Conservation (phyloP, 1,284 basidiomycete species). For the Prillingera fragicola region DNA sequence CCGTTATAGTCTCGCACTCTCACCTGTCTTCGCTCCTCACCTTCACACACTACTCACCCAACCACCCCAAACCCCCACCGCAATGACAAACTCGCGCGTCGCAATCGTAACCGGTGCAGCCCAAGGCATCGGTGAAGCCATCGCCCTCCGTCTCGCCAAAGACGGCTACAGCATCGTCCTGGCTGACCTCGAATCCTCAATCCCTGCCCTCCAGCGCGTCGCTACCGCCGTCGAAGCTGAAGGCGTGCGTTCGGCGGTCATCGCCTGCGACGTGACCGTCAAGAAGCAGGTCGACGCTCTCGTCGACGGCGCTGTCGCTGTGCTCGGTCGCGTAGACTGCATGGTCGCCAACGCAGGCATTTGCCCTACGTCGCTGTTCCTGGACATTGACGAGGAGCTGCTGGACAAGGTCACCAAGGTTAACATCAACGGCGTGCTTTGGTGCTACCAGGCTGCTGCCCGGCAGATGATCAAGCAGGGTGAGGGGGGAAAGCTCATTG, state of each 20-base stretch:
- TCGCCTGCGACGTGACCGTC: constrained; percentile 37
- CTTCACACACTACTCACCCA: too few species aligned
- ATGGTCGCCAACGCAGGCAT: constrained; percentile 50
- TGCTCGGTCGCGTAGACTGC: constrained; percentile 38
- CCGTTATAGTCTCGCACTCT: too few species aligned
- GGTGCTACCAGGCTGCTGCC: constrained; percentile 49
- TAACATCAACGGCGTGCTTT: constrained; percentile 42
- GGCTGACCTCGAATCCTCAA: constrained; percentile 44
- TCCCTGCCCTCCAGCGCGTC: neutral
- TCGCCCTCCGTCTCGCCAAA: constrained; percentile 48
- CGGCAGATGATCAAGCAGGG: constrained; percentile 51
- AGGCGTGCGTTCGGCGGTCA: constrained; percentile 22
- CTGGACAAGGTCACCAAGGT: constrained; percentile 36
- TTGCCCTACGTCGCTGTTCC: constrained; percentile 33
- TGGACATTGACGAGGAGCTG: constrained; percentile 37
- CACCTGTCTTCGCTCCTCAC: too few species aligned
- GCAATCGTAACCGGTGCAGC: constrained; percentile 50
- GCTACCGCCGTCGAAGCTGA: constrained; percentile 35
- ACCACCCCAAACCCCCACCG: too few species aligned
- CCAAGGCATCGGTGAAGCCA: constrained; percentile 50
- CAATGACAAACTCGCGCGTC: too few species aligned
- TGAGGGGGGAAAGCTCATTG: constrained; percentile 45
- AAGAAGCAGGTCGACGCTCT: constrained; percentile 31
- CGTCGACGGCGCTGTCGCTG: constrained; percentile 37
- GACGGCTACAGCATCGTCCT: constrained; percentile 49